Base-by-base conservation (phyloP, 2,329 filamentous ascomycete species). In the Fusarium avenaceum region DNA sequence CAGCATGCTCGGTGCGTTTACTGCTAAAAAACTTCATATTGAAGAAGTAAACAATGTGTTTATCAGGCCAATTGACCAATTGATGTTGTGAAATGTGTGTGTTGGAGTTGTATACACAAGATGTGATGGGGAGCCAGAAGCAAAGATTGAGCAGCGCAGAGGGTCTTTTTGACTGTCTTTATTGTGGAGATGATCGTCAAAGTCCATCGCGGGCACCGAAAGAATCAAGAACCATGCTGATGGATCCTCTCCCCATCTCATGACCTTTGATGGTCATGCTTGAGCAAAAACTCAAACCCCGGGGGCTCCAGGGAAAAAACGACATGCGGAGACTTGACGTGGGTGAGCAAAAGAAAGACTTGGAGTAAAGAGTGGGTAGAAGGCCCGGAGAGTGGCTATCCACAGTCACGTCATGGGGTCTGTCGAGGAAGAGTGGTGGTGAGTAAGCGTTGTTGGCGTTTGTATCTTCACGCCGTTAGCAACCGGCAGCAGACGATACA, bases 1-100 rank as follows among this genome's bases (percentile, higher is more conserved):
- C 66, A 26, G 53, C 63, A 47, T 64, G 63, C 45, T 70, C 67
- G 42, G 58, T 55, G 54, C 67, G 67, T 58, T 70, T 70, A 43
- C 40, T 59, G 39, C 52, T 43, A 40, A 70, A 70, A 45, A 64
- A 64, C 67, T 70, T 70, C 67, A 70, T 70, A 24, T 59, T 67
- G 60, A 38, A 26, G 15, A 26, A 14, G 20, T 38, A 38, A 38
- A 38, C 35, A 38, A 38, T 38, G 35, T 38, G 22, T 4, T 30
- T 14, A 7, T 17, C n/a, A 39, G 24, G 38, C 57, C 43, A 49
- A 69, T 57, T 49, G 53, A 44, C 57, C 59, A 52, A 62, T 62
- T 62, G 57, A 55, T 24, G 43, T 44, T 50, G 30, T 44, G 9
- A 38, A 38, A 51, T 52, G 24, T 52, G 33, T 35, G n/a, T 46